Conservation (phyloP, 192 early-diverging fungal species). For the Paraglomus brasilianum region DNA sequence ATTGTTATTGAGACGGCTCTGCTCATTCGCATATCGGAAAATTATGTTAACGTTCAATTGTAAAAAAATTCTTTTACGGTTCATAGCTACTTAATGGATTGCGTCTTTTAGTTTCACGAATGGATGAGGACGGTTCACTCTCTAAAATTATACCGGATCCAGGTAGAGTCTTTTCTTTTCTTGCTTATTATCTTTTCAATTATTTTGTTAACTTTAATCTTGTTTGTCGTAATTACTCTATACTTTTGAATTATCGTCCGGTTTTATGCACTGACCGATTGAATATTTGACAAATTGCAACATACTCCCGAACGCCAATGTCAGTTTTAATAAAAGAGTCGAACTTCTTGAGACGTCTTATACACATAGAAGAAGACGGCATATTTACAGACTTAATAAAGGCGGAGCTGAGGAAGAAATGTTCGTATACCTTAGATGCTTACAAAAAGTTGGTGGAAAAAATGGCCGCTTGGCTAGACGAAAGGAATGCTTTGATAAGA, state of each 20-base stretch:
- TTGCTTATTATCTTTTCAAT: background rate
- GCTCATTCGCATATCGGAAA: too few relatives aligned
- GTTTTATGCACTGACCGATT: background rate
- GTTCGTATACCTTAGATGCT: background rate
- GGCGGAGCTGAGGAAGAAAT: background rate
- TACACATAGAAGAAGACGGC: background rate
- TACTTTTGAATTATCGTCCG: background rate
- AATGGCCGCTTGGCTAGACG: background rate
- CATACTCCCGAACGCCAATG: background rate
- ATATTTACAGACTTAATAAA: background rate
- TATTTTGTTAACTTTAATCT: background rate
- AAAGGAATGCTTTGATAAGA: conserved; percentile 2
- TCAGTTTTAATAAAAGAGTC: background rate
- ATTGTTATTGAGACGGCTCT: background rate
- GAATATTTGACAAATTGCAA: background rate
- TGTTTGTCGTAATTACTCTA: background rate
- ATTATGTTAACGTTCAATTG: too few relatives aligned
- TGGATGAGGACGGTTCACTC: background rate
- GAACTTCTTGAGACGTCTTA: background rate
- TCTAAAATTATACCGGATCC: conserved; percentile 4
- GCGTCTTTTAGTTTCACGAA: background rate
- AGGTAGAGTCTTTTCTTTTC: background rate
- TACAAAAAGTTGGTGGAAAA: background rate
- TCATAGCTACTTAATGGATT: conserved; percentile 1
- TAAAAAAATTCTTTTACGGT: background rate